Evolutionary conservation across 2,329 filamentous ascomycete genomes (phyloP), one percentile per base, ranked within the genome.

Genomic region (Aureobasidium sp.): DNA sequence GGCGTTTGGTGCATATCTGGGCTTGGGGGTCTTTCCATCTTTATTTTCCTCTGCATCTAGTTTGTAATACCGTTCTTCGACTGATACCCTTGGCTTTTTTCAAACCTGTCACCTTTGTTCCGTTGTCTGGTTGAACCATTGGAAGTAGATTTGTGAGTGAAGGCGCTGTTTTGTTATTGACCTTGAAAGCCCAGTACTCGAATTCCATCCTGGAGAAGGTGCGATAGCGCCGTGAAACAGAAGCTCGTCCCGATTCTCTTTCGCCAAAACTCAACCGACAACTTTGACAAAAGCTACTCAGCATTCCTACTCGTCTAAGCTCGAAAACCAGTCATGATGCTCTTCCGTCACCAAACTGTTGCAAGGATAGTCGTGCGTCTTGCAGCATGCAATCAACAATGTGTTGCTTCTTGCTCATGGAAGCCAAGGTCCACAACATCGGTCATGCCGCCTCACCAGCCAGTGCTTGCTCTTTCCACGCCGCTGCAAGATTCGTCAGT

Each of bases 1-100:
- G 57, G 57, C 57, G 57, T 59, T 59, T 59, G 57, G 57, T 59
- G 57, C 57, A 59, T 59, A 59, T 59, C 44, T 59, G 57, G 55
- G 39, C 34, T 59, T 30, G 57, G 57, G 55, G 42, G 37, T 36
- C 37, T 48, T 39, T 34, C 36, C 36, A 41, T 59, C 45, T 50
- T 59, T 59, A 49, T 21, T 50, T 59, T 59, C 32, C 44, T 42
- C 44, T 59, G 57, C 57, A 59, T 59, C 34, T 59, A 59, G 57
- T 36, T 59, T 59, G 57, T 59, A 59, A 59, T 59, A 59, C 45
- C 57, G 57, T 59, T 59, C 30, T 47, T 49, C 32, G 25, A 30
- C 55, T 48, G 55, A 59, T 59, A 48, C 55, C 57, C 37, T 54
- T 30, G 32, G 27, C 30, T 53, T 25, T 53, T 32, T 15, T 15